Percentiles rank a stretch among this genome's conserved stretches.
Evolutionary conservation across 768 basidiomycete genomes (phyloP).

Genomic region (Tylopilus cervinicoccineus): DNA sequence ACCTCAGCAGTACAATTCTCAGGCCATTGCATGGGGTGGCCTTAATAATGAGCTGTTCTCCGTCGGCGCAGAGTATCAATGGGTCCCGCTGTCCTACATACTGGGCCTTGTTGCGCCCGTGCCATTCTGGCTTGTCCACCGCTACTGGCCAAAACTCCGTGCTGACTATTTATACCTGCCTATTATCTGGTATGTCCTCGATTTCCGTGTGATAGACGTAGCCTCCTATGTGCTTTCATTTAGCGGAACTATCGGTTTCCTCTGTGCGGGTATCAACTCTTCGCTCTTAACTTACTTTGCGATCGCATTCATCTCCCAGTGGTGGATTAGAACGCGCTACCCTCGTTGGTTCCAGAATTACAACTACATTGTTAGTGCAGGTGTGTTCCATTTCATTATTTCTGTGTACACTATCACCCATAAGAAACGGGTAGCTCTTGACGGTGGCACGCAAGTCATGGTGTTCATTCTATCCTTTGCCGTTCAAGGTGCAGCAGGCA

Average conservation of each 20-base stretch:
- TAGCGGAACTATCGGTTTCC: slow-evolving; percentile 19
- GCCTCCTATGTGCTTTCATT: slow-evolving; percentile 3
- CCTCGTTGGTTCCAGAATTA: slow-evolving; percentile 37
- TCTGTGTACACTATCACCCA: background rate
- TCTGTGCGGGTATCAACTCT: slow-evolving; percentile 27
- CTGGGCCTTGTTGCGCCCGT: slow-evolving; percentile 33
- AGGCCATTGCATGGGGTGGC: slow-evolving; percentile 38
- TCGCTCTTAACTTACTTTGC: slow-evolving; percentile 12
- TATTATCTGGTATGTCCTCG: slow-evolving; percentile 22
- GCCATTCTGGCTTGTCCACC: slow-evolving; percentile 40
- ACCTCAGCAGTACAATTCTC: slow-evolving; percentile 28
- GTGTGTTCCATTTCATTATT: slow-evolving; percentile 5
- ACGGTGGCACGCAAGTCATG: slow-evolving; percentile 47
- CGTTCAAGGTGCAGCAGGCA: slow-evolving; percentile 49
- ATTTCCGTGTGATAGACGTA: background rate
- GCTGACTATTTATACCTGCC: slow-evolving; percentile 29
- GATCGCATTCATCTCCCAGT: slow-evolving; percentile 34
- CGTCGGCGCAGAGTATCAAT: slow-evolving; percentile 28
- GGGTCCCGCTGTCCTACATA: slow-evolving; percentile 37
- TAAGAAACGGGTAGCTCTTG: slow-evolving; percentile 24
- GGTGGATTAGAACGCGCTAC: slow-evolving; percentile 35
- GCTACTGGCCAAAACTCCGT: slow-evolving; percentile 30
- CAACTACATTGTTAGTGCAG: slow-evolving; percentile 42
- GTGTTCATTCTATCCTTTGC: slow-evolving; percentile 49
- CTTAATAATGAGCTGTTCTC: slow-evolving; percentile 34